Evolutionary conservation across 768 basidiomycete genomes (phyloP), one percentile per base, ranked within the genome.

Genomic region (Hypholoma sublateritium): DNA sequence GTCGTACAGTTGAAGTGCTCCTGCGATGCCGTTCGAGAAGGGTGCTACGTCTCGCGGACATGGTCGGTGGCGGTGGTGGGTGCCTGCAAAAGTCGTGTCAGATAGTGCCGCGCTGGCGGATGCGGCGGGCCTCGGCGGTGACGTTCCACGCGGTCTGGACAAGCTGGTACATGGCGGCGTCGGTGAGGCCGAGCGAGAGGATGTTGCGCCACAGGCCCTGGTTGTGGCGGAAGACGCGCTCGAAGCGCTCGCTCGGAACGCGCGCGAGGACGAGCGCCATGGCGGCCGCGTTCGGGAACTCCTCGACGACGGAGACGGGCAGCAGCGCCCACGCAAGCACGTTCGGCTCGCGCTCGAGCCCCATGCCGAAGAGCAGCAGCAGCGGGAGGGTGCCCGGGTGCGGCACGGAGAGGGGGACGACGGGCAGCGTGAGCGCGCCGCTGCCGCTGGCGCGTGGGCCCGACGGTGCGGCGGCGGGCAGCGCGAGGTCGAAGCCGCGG

Each of bases 171-270:
- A 32, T 32, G 28, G 28, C 28, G 28, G 28, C 28, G 5, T 32
- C 28, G 17, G 70, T 74, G 34, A 82, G 74, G 5, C 79, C 84
- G 52, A 87, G 72, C 16, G 75, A 74, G 7, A 89, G 75, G 32
- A 81, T 77, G 55, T 89, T 89, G 63, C 78, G 79, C 86, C 87
- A 86, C 46, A 88, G 67, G 16, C 87, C 86, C 42, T 82, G 80
- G 64, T 83, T 87, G 53, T 71, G 71, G 34, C 61, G 59, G 58
- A 72, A 67, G 19, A 72, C 62, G 17, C 70, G 64, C 37, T 78
- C 61, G 59, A 58, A 72, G 66, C 17, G 71, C 62, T 16, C 70
- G 63, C 36, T 78, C 7, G 57, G 70, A 19, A 74, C 57, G 4
- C 65, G 69, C 35, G 78, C 74, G 69, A 87, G 77, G 37, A 77